Percentiles rank a stretch among this genome's conserved stretches.
These are phyloP conservation scores for Bretschneidera sinensis DNA, from an alignment of 345 rosid species.

Conservation along the genomic window DNA sequence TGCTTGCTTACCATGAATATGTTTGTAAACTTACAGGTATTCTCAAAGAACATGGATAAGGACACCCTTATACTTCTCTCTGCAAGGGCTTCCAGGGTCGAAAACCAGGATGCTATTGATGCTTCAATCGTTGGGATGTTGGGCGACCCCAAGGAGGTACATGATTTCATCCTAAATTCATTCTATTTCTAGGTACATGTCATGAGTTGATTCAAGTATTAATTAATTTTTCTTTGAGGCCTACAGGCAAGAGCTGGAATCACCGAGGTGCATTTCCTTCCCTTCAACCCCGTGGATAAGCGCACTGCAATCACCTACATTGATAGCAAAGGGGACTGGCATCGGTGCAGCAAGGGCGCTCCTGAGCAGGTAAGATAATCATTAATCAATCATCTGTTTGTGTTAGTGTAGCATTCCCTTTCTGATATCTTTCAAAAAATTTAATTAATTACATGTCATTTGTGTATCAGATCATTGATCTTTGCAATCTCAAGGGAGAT, in stretches of 20 bases:
- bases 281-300: slow-evolving; percentile 87
- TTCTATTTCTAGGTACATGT: no score
- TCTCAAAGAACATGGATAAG: slow-evolving; percentile 35
- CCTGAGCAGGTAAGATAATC: slow-evolving; percentile 85
- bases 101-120: slow-evolving; percentile 97
- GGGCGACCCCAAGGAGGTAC: slow-evolving; percentile 73
- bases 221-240: no score
- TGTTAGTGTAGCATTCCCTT: neutral
- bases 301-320: slow-evolving; percentile 90
- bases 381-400: neutral
- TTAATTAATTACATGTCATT: neutral
- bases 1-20: neutral
- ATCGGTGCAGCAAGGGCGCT: slow-evolving; percentile 85
- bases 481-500: slow-evolving; percentile 62
- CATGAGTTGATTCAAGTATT: no score
- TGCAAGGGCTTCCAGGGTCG: slow-evolving; percentile 86
- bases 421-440: neutral
- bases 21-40: slow-evolving; percentile 43
- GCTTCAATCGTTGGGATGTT: slow-evolving; percentile 89
- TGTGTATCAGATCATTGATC: slow-evolving; percentile 58
- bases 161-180: neutral
- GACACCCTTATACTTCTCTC: slow-evolving; percentile 56
- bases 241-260: slow-evolving; percentile 80
- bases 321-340: slow-evolving; percentile 69
- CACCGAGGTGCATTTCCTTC: slow-evolving; percentile 84